Conservation (phyloP, 2,329 filamentous ascomycete species). For the Colletotrichum tropicicola region DNA sequence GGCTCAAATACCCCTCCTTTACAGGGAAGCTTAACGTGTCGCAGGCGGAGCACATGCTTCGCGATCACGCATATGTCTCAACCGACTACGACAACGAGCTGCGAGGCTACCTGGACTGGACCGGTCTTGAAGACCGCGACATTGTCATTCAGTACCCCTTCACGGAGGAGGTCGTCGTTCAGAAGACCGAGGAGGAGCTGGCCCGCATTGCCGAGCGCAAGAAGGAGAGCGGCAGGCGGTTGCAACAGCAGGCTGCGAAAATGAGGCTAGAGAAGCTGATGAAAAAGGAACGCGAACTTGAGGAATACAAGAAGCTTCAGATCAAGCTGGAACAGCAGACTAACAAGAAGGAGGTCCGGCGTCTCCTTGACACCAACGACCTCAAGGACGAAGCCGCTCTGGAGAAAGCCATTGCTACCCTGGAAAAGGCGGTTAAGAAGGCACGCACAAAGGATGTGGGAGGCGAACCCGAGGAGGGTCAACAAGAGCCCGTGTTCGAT, state of each 20-base stretch:
- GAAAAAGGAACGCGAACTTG: slow-evolving; percentile 93
- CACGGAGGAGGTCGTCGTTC: slow-evolving; percentile 87
- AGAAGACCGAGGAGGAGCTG: slow-evolving; percentile 95
- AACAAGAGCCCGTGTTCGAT: slow-evolving; percentile 85
- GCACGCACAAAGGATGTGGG: slow-evolving; percentile 94
- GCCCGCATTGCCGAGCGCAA: slow-evolving; percentile 90
- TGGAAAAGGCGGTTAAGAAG: slow-evolving; percentile 89
- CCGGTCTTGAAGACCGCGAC: slow-evolving; percentile 88
- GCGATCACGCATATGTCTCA: slow-evolving; percentile 90
- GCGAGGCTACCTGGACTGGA: slow-evolving; percentile 84
- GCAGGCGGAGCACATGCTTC: slow-evolving; percentile 88
- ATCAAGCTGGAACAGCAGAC: slow-evolving; percentile 70
- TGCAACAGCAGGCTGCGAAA: slow-evolving; percentile 97
- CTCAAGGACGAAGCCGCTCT: slow-evolving; percentile 90
- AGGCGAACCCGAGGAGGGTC: slow-evolving; percentile 80
- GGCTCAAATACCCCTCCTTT: slow-evolving; percentile 91
- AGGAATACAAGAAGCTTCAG: slow-evolving; percentile 91
- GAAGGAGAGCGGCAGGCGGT: slow-evolving; percentile 88
- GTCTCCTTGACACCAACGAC: slow-evolving; percentile 88
- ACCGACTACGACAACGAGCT: slow-evolving; percentile 85
- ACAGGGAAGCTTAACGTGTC: slow-evolving; percentile 85
- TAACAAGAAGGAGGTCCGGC: slow-evolving; percentile 90
- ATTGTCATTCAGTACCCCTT: slow-evolving; percentile 92
- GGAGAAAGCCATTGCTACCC: slow-evolving; percentile 84
- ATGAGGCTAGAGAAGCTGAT: slow-evolving; percentile 96